These are phyloP conservation scores for Scolecobasidium constrictum DNA, from an alignment of 2,329 filamentous ascomycete species.

Conservation along the genomic window DNA sequence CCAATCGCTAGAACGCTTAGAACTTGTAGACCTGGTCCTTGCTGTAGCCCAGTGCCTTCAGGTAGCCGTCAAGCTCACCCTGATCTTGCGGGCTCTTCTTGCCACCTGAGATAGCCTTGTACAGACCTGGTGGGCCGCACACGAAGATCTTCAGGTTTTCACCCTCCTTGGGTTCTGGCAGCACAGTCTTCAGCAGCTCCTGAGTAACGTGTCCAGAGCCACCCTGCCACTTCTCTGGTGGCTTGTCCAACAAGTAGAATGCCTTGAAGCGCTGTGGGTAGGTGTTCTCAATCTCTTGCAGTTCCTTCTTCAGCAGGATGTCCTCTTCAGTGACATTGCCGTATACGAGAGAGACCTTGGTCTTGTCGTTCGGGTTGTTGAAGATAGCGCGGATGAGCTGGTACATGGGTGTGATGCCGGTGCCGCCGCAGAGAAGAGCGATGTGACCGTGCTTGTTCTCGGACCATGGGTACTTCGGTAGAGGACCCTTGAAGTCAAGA, in stretches of 20 bases:
- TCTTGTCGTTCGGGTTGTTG: constrained; percentile 93
- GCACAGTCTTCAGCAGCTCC: constrained; percentile 86
- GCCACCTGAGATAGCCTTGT: constrained; percentile 80
- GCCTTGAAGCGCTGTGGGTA: constrained; percentile 91
- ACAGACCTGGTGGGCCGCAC: constrained; percentile 83
- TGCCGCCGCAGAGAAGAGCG: constrained; percentile 81
- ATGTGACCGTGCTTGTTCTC: constrained; percentile 91
- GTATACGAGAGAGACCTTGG: constrained; percentile 91
- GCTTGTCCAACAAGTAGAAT: constrained; percentile 88
- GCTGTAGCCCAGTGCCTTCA: constrained; percentile 74
- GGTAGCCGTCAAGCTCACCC: constrained; percentile 71
- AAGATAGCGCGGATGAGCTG: constrained; percentile 87
- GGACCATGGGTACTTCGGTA: constrained; percentile 86
- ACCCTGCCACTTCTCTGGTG: constrained; percentile 64
- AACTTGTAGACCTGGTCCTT: constrained; percentile 97
- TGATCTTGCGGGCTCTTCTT: constrained; percentile 94
- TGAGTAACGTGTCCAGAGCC: constrained; percentile 75
- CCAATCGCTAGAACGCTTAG: no score
- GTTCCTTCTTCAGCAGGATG: constrained; percentile 80
- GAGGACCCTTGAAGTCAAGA: constrained; percentile 87
- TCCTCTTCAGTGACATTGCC: constrained; percentile 85
- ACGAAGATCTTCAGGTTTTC: constrained; percentile 95
- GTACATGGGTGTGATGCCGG: constrained; percentile 96
- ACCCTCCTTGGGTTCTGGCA: constrained; percentile 75
- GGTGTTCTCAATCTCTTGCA: constrained; percentile 80